These are phyloP conservation scores for Amylostereum chailletii DNA, from an alignment of 1,284 basidiomycete genomes.

Conservation along the genomic window DNA sequence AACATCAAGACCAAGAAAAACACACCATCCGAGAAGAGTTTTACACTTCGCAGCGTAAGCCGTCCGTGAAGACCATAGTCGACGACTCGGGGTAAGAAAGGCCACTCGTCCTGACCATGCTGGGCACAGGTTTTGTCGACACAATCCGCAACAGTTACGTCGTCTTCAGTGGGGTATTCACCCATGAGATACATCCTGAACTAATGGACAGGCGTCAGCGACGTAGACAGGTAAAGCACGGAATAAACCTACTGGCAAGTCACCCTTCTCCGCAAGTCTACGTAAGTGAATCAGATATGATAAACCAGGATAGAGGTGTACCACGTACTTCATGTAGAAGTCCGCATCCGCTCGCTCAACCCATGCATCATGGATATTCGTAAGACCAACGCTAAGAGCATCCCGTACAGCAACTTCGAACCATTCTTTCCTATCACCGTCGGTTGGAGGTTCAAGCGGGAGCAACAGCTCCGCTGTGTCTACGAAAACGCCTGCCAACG, in stretches of 20 bases:
- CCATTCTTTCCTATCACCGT: constrained; percentile 47
- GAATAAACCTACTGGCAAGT: constrained; percentile 47
- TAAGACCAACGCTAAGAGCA: constrained; percentile 69
- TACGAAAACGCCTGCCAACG: constrained; percentile 51
- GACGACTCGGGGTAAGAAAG: constrained; percentile 41
- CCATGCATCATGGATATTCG: constrained; percentile 77
- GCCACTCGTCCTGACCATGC: background rate
- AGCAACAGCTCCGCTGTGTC: constrained; percentile 70
- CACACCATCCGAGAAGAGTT: constrained; percentile 74
- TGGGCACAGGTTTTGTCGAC: too few relatives aligned
- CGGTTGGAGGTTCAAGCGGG: constrained; percentile 55
- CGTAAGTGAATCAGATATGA: background rate
- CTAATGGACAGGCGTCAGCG: constrained; percentile 23
- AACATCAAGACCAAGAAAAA: background rate
- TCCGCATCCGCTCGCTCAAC: constrained; percentile 43
- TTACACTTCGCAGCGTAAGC: constrained; percentile 70
- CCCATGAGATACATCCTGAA: constrained; percentile 78
- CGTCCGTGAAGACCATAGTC: constrained; percentile 55
- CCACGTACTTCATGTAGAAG: constrained; percentile 57
- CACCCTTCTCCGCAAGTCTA: constrained; percentile 36
- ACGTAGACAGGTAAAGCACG: background rate
- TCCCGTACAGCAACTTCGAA: constrained; percentile 59
- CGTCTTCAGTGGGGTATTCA: constrained; percentile 12
- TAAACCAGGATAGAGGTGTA: background rate
- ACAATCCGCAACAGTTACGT: too few relatives aligned